Conservation (phyloP, 202 grass and related monocot genomes). For the Elaeis oleifera region DNA sequence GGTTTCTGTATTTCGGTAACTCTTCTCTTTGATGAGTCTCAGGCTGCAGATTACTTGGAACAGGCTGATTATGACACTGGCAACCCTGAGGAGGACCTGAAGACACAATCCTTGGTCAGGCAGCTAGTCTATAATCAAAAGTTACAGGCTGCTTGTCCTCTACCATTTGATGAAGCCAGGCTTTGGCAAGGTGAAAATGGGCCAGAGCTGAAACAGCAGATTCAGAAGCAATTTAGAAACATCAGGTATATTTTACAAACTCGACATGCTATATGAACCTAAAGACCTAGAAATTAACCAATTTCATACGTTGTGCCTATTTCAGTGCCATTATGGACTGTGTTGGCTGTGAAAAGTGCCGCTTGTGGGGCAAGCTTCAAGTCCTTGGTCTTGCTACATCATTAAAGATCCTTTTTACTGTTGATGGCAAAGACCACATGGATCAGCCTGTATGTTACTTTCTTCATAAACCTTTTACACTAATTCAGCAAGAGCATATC, state of each 20-base stretch:
- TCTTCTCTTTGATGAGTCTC: conserved; percentile 27
- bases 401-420: conserved; percentile 85
- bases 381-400: conserved; percentile 93
- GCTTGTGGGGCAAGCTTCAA: conserved; percentile 97
- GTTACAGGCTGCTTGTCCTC: conserved; percentile 65
- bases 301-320: not conserved
- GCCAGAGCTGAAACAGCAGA: conserved; percentile 66
- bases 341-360: conserved; percentile 92
- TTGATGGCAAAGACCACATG: conserved; percentile 38
- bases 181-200: conserved; percentile 94
- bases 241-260: conserved; percentile 47
- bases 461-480: not conserved
- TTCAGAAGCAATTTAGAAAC: conserved; percentile 94
- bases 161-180: conserved; percentile 88
- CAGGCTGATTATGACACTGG: conserved; percentile 89
- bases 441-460: conserved; percentile 53
- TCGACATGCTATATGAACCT: not conserved
- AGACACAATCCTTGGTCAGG: conserved; percentile 77
- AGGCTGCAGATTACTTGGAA: conserved; percentile 94
- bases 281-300: not conserved
- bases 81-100: conserved; percentile 69
- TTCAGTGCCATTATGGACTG: conserved; percentile 89
- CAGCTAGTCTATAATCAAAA: conserved; percentile 69
- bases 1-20: not conserved
- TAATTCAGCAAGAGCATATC: too few relatives aligned